These are phyloP conservation scores for Phytophthora ohioensis DNA, from an alignment of 352 stramenopile species.

Conservation along the genomic window DNA sequence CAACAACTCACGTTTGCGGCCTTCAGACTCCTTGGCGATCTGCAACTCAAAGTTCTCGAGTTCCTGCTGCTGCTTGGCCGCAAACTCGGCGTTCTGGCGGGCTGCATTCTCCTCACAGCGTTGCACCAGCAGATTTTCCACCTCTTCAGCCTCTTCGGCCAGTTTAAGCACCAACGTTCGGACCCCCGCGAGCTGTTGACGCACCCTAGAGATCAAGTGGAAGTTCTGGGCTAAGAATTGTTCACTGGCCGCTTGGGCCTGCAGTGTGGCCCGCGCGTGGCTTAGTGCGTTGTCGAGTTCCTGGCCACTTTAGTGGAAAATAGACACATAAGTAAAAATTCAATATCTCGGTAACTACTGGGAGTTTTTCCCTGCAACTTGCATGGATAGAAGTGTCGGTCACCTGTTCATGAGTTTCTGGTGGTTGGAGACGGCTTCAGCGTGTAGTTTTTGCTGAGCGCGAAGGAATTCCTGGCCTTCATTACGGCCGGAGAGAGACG, in stretches of 20 bases:
- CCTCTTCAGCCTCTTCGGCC: constrained; percentile 66
- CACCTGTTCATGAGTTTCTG: constrained; percentile 59
- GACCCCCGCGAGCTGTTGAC: constrained; percentile 61
- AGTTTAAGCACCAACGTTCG: constrained; percentile 62
- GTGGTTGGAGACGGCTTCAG: constrained; percentile 47
- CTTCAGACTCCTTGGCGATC: constrained; percentile 75
- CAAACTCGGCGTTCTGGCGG: constrained; percentile 77
- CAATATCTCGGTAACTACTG: constrained; percentile 25
- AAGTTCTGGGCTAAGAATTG: constrained; percentile 76
- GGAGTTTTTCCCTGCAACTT: constrained; percentile 8
- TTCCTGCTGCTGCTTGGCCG: constrained; percentile 70
- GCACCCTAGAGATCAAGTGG: constrained; percentile 59
- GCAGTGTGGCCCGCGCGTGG: constrained; percentile 53
- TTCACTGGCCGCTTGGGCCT: constrained; percentile 72
- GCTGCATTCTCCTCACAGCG: constrained; percentile 81
- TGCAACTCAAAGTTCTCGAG: constrained; percentile 74
- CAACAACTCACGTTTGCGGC: constrained; percentile 61
- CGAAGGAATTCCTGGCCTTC: constrained; percentile 59
- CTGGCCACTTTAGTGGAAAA: constrained; percentile 51
- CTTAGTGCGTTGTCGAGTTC: constrained; percentile 53
- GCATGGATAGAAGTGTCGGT: not conserved
- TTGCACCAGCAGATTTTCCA: constrained; percentile 74
- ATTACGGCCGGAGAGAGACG: constrained; percentile 18
- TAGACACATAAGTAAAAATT: constrained; percentile 17
- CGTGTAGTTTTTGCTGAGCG: constrained; percentile 45